Conservation (phyloP, 805 yeast species). For the Cyberlindnera americana region DNA sequence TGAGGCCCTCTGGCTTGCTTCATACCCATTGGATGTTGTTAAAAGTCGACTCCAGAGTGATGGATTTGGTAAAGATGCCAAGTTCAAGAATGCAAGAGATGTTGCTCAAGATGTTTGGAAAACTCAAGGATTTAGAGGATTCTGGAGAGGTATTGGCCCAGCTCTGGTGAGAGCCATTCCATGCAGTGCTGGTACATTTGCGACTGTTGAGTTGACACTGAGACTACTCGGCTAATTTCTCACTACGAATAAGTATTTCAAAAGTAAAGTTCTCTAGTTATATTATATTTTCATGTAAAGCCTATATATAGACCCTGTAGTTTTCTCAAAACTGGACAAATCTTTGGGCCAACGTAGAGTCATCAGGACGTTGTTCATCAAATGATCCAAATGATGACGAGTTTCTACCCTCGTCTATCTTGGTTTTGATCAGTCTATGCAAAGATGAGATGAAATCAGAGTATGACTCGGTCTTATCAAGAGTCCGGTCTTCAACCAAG, state of each 20-base stretch:
- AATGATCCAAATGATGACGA: not conserved
- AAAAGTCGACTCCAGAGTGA: conserved; percentile 84
- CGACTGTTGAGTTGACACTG: conserved; percentile 67
- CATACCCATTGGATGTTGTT: conserved; percentile 87
- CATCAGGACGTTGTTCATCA: conserved; percentile 21
- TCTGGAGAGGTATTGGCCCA: conserved; percentile 62
- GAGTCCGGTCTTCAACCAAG: conserved; percentile 70
- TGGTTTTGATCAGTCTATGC: conserved; percentile 59
- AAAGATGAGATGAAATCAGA: conserved; percentile 63
- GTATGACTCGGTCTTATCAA: conserved; percentile 52
- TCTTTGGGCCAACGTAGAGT: conserved; percentile 19
- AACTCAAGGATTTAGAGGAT: conserved; percentile 46
- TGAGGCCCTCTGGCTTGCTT: conserved; percentile 76
- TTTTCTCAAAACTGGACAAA: conserved; percentile 16
- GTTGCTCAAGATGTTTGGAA: conserved; percentile 32
- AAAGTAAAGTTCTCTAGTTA: no score
- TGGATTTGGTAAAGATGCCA: conserved; percentile 40
- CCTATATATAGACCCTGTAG: not conserved
- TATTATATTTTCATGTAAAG: no score
- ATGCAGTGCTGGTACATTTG: conserved; percentile 72
- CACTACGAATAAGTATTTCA: no score
- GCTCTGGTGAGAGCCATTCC: conserved; percentile 60
- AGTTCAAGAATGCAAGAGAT: conserved; percentile 39
- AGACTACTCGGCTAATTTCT: conserved; percentile 31
- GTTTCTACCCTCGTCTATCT: conserved; percentile 42